These are phyloP conservation scores for Xanthoceras sorbifolium DNA, from an alignment of 345 rosid genomes.

Conservation along the genomic window DNA sequence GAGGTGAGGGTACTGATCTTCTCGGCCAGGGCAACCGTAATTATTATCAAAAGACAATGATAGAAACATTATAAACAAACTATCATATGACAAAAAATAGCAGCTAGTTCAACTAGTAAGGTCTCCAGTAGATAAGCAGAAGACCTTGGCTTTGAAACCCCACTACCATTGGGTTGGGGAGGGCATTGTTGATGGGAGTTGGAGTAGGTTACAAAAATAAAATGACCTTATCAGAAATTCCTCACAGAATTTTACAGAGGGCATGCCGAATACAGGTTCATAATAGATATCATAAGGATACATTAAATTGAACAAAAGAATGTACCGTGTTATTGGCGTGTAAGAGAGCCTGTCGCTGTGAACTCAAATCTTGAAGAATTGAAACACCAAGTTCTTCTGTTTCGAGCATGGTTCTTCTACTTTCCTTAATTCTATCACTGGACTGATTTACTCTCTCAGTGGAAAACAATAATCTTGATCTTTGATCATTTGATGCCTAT, in stretches of 20 bases:
- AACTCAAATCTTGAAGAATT: conserved; percentile 88
- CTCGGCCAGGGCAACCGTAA: neutral
- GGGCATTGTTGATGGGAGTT: neutral
- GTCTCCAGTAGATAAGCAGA: neutral
- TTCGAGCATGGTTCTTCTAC: conserved; percentile 94
- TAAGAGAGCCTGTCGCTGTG: conserved; percentile 86
- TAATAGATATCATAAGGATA: neutral
- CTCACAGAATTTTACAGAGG: neutral
- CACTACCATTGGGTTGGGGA: neutral
- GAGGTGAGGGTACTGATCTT: neutral
- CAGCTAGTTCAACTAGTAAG: neutral
- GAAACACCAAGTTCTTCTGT: conserved; percentile 99
- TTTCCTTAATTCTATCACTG: conserved; percentile 74
- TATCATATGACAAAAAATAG: neutral
- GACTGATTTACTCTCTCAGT: conserved; percentile 72
- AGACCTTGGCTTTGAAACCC: neutral
- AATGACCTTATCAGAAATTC: neutral
- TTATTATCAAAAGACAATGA: neutral
- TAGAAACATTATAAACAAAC: too few relatives aligned
- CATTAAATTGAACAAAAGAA: neutral
- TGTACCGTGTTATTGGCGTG: conserved; percentile 71
- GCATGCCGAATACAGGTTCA: neutral
- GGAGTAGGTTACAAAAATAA: neutral
- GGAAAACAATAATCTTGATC: conserved; percentile 74
- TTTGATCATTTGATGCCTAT: conserved; percentile 93